These are phyloP conservation scores for Cryptomeria japonica DNA, from an alignment of 75 land plant species.

Conservation along the genomic window DNA sequence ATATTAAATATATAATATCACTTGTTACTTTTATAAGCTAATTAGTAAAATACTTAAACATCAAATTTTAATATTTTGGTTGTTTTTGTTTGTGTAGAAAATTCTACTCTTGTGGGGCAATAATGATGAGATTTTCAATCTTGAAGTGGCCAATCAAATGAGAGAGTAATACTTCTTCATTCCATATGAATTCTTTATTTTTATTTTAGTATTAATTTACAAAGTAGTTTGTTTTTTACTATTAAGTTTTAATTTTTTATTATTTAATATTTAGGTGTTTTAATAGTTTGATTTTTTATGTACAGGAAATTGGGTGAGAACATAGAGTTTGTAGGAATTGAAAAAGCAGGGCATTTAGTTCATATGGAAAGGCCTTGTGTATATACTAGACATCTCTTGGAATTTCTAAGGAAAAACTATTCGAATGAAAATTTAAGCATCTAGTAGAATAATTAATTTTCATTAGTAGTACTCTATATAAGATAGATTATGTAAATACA, in stretches of 20 bases:
- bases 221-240: background rate
- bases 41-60: too few species aligned
- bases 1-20: too few species aligned
- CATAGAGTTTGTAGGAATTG: constrained; percentile 52
- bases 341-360: constrained; percentile 79
- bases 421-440: background rate
- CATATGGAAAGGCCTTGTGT: constrained; percentile 76
- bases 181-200: too few species aligned
- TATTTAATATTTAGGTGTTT: too few species aligned
- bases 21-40: too few species aligned
- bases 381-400: constrained; percentile 62
- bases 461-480: too few species aligned
- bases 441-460: too few species aligned
- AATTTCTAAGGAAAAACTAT: constrained; percentile 30
- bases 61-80: background rate
- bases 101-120: constrained; percentile 86
- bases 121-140: constrained; percentile 76
- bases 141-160: constrained; percentile 46
- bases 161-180: too few species aligned
- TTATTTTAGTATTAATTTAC: too few species aligned
- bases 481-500: too few species aligned
- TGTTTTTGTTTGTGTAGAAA: constrained; percentile 39
- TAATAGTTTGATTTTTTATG: background rate
- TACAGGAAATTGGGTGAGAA: constrained; percentile 80
- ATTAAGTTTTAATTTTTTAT: too few species aligned